Conservation (phyloP, 2,329 filamentous ascomycete genomes). For the Cordyceps cicadae region DNA sequence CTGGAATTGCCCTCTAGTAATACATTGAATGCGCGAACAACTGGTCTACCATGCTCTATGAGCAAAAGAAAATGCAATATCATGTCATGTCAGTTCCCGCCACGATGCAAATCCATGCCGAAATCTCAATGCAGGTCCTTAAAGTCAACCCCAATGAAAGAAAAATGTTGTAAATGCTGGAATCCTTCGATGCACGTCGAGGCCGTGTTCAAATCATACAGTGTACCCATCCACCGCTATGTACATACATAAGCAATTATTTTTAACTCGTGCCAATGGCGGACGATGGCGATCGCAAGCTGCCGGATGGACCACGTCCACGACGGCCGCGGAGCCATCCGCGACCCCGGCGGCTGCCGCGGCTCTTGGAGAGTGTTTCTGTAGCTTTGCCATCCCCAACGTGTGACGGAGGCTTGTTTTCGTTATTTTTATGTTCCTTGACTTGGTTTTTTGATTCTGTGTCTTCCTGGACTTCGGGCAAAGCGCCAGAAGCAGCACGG, state of each 20-base stretch:
- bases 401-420: conserved; percentile 8
- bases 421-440: not conserved
- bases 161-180: not conserved
- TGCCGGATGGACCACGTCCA: conserved; percentile 3
- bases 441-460: not conserved
- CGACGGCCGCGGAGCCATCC: conserved; percentile 10
- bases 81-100: not conserved
- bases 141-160: not conserved
- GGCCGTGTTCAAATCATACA: not conserved
- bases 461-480: not conserved
- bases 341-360: conserved; percentile 8
- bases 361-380: not conserved
- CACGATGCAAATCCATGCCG: not conserved
- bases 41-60: not conserved
- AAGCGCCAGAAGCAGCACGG: not conserved
- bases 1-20: not conserved
- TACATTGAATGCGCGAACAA: not conserved
- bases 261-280: not conserved
- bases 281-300: not conserved
- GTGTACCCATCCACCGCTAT: not conserved
- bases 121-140: not conserved
- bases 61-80: not conserved
- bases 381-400: not conserved
- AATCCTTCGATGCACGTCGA: not conserved
- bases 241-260: not conserved